Evolutionary conservation across 1,284 basidiomycete species (phyloP).

Genomic region (Wolfiporia cocos): DNA sequence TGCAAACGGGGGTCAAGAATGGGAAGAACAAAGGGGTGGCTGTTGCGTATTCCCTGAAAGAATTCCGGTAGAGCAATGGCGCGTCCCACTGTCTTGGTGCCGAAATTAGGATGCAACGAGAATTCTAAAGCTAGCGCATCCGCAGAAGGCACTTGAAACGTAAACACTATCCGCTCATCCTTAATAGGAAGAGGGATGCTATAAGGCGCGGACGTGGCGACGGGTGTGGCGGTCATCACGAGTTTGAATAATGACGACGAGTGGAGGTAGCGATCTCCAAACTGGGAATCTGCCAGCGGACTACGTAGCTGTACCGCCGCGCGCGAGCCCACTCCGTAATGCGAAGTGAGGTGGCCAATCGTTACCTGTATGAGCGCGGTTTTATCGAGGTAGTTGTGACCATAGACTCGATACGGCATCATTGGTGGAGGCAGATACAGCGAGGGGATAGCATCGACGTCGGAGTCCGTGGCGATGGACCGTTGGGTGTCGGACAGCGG

Average conservation of each 20-base stretch:
- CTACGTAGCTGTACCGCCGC: conserved; percentile 60
- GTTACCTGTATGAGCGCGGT: conserved; percentile 85
- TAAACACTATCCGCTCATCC: conserved; percentile 78
- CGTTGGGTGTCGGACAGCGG: conserved; percentile 26
- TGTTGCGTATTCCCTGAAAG: conserved; percentile 55
- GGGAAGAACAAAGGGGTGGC: conserved; percentile 64
- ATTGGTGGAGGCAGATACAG: conserved; percentile 95
- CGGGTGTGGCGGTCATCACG: conserved; percentile 83
- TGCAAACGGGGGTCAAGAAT: conserved; percentile 92
- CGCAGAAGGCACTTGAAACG: conserved; percentile 81
- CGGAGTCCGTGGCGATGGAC: conserved; percentile 49
- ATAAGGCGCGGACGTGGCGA: conserved; percentile 82
- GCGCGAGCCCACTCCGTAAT: conserved; percentile 22
- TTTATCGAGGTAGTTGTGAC: conserved; percentile 89
- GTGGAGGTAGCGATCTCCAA: conserved; percentile 55
- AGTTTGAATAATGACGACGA: conserved; percentile 86
- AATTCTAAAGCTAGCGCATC: conserved; percentile 84
- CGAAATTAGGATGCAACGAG: conserved; percentile 96
- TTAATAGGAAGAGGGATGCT: conserved; percentile 83
- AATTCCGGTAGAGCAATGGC: conserved; percentile 83
- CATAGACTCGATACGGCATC: conserved; percentile 91
- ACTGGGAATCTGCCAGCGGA: conserved; percentile 59
- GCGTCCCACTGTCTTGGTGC: conserved; percentile 95
- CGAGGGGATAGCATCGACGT: conserved; percentile 89
- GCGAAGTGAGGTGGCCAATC: conserved; percentile 61